Evolutionary conservation across 2,329 filamentous ascomycete species (phyloP).

Genomic region (Triangularia verruculosa): DNA sequence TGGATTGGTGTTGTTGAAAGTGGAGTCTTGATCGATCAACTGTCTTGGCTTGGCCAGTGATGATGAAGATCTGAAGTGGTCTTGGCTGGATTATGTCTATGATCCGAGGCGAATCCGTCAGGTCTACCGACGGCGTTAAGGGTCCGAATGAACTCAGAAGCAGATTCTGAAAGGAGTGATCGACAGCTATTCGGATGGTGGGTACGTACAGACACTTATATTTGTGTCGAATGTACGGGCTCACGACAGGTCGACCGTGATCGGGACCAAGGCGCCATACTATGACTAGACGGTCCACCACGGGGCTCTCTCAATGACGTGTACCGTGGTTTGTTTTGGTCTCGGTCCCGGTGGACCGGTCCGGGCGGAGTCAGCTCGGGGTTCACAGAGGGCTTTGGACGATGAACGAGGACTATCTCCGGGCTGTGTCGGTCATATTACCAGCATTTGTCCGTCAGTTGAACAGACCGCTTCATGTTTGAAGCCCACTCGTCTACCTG

Average conservation of each 20-base stretch:
- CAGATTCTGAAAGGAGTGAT: constrained; percentile 13
- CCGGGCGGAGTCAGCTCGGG: neutral
- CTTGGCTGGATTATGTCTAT: neutral
- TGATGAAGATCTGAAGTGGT: neutral
- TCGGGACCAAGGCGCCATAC: constrained; percentile 15
- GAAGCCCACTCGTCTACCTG: constrained; percentile 10
- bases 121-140: constrained; percentile 12
- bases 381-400: neutral
- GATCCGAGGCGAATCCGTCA: neutral
- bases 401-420: neutral
- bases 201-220: constrained; percentile 21
- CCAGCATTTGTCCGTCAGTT: constrained; percentile 2
- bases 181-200: neutral
- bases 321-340: constrained; percentile 7
- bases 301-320: neutral
- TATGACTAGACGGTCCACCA: neutral
- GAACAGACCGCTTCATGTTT: constrained; percentile 6
- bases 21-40: neutral
- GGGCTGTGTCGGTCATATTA: neutral
- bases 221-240: constrained; percentile 7
- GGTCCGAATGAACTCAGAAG: neutral
- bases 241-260: constrained; percentile 9
- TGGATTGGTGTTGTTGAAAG: neutral
- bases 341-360: neutral
- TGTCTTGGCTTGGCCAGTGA: neutral